phyloP scores from a whole-genome alignment of 768 basidiomycete genomes.

The Termitomyces sp. region DNA sequence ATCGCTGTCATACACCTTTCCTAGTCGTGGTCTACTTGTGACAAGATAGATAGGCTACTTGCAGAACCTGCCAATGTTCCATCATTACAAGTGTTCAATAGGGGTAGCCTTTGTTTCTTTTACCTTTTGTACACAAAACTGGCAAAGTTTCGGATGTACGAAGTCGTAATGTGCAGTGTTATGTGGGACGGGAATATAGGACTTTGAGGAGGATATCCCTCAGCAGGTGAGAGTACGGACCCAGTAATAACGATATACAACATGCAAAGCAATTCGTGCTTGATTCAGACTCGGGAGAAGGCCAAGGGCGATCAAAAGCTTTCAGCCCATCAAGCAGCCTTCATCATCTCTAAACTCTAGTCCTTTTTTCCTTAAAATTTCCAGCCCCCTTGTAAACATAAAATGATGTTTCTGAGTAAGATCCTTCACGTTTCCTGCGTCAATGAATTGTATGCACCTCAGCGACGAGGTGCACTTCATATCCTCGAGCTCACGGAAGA shows the following conservation, averaged over 20 bases:
- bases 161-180: background rate
- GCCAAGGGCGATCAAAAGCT: background rate
- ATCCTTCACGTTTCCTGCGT: conserved; percentile 7
- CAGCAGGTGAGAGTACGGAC: background rate
- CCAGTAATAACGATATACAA: background rate
- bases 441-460: conserved; percentile 9
- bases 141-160: background rate
- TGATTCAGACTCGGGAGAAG: background rate
- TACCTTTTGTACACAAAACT: background rate
- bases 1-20: background rate
- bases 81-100: background rate
- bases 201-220: background rate
- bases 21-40: no score
- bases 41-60: no score
- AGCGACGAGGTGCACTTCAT: conserved; percentile 3
- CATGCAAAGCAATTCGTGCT: background rate
- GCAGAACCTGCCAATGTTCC: no score
- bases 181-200: background rate
- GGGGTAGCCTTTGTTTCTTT: background rate
- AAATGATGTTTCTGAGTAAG: conserved; percentile 8
- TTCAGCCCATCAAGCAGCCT: conserved; percentile 6
- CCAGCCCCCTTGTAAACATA: background rate
- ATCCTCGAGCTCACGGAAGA: conserved; percentile 1
- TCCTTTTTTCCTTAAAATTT: conserved; percentile 3
- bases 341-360: conserved; percentile 11